These are phyloP conservation scores for Fusarium solani-melongenae DNA, from an alignment of 2,329 filamentous ascomycete genomes.

Conservation along the genomic window DNA sequence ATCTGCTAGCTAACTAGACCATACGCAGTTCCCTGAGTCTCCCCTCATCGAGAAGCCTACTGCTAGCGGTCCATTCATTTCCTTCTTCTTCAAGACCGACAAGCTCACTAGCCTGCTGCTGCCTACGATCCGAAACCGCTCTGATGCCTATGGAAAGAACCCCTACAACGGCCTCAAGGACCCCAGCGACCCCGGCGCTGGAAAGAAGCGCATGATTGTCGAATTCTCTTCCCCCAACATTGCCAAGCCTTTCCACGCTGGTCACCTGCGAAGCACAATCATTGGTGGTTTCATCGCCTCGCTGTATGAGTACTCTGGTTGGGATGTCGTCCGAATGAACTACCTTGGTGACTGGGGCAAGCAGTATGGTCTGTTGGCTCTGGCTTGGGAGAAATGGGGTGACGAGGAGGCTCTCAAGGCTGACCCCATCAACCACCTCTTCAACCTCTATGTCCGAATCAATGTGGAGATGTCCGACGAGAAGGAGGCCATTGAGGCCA, in stretches of 20 bases:
- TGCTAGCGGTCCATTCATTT: conserved; percentile 75
- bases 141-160: conserved; percentile 64
- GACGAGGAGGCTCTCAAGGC: conserved; percentile 75
- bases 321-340: conserved; percentile 80
- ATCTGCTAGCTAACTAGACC: conserved; percentile 10
- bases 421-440: conserved; percentile 85
- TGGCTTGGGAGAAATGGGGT: conserved; percentile 81
- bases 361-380: conserved; percentile 57
- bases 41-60: conserved; percentile 78
- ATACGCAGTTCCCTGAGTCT: conserved; percentile 74
- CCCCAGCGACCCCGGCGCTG: conserved; percentile 67
- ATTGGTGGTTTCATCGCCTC: conserved; percentile 83
- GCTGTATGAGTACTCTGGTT: conserved; percentile 76
- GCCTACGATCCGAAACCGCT: conserved; percentile 74
- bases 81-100: conserved; percentile 82
- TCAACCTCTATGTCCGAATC: conserved; percentile 84
- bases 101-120: conserved; percentile 74
- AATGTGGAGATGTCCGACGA: conserved; percentile 74
- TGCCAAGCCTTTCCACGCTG: conserved; percentile 85
- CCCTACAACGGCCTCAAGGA: conserved; percentile 69
- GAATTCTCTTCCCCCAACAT: conserved; percentile 91
- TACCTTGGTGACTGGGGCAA: conserved; percentile 48
- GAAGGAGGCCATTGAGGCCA: conserved; percentile 71
- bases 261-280: conserved; percentile 81
- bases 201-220: conserved; percentile 76